A percentile compares a stretch with the other conserved stretches of the same genome.
Evolutionary conservation across 306 rosid genomes (phyloP).

Genomic region (Sicyos edulis): DNA sequence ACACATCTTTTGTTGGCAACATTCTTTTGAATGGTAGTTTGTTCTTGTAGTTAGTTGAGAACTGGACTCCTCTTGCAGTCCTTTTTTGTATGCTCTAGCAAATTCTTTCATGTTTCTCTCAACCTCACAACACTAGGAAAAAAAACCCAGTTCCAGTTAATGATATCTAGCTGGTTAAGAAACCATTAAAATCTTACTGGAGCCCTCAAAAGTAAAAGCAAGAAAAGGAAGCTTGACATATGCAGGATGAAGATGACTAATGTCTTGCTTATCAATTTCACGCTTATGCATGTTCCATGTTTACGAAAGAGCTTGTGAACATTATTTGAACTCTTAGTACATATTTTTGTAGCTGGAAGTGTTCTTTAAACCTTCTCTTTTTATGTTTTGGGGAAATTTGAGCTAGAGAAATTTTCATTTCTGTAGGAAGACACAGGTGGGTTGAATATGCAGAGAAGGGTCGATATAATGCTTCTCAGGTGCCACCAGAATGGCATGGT

Average conservation of each 20-base stretch:
- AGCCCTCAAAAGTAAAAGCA: background rate
- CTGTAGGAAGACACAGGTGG: slow-evolving; percentile 96
- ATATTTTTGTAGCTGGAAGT: background rate
- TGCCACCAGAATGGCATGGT: slow-evolving; percentile 98
- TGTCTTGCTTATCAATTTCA: background rate
- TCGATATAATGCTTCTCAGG: slow-evolving; percentile 97
- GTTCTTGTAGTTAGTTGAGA: background rate
- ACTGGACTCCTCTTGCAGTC: background rate
- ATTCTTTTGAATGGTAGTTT: background rate
- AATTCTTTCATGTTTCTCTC: background rate
- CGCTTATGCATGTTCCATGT: background rate
- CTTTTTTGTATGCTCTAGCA: background rate
- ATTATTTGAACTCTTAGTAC: background rate
- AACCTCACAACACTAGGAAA: no score
- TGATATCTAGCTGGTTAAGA: background rate
- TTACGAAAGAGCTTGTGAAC: background rate
- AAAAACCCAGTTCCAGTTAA: background rate
- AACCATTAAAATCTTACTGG: background rate
- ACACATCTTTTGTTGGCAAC: no score
- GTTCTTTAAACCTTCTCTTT: background rate
- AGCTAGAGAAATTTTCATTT: background rate
- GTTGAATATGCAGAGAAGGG: slow-evolving; percentile 90
- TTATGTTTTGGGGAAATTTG: background rate
- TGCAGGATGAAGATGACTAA: background rate
- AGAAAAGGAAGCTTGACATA: background rate